Percentiles rank a stretch among this genome's conserved stretches.
Conservation (phyloP, 2,329 filamentous ascomycete genomes). For the Xylariomycetidae sp. region DNA sequence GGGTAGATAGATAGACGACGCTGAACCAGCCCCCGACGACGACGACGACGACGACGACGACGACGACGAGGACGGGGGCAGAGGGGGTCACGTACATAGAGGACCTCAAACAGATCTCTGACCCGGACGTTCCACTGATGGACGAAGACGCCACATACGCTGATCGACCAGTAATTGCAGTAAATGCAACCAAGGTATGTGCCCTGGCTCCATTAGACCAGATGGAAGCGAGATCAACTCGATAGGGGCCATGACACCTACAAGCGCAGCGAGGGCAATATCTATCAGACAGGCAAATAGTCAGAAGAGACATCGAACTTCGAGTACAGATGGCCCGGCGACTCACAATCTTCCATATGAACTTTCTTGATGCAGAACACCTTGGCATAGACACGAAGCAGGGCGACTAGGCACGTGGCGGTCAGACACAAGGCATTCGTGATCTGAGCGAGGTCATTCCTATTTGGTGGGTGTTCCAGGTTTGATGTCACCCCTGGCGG, state of each 20-base stretch:
- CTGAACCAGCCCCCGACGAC: too few relatives aligned
- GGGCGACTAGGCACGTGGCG: not conserved
- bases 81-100: conserved; percentile 6
- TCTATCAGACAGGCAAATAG: too few relatives aligned
- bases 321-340: too few relatives aligned
- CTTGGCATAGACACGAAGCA: conserved; percentile 10
- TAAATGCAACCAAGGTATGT: conserved; percentile 1
- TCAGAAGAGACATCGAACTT: too few relatives aligned
- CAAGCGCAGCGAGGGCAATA: conserved; percentile 6
- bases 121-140: conserved; percentile 16
- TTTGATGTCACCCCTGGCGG: conserved; percentile 4
- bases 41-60: too few relatives aligned
- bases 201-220: conserved; percentile 1
- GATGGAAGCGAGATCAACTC: too few relatives aligned
- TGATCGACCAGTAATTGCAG: not conserved
- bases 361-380: conserved; percentile 8
- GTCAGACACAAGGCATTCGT: conserved; percentile 5
- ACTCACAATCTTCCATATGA: conserved; percentile 18
- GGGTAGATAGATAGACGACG: not conserved
- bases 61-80: too few relatives aligned
- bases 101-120: conserved; percentile 4
- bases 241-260: too few relatives aligned
- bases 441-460: conserved; percentile 3
- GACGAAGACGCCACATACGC: conserved; percentile 12
- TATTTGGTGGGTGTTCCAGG: conserved; percentile 9